A percentile compares a stretch with the other conserved stretches of the same genome.
Conservation (phyloP, 2,329 filamentous ascomycete genomes). For the Cytospora paraplurivora region DNA sequence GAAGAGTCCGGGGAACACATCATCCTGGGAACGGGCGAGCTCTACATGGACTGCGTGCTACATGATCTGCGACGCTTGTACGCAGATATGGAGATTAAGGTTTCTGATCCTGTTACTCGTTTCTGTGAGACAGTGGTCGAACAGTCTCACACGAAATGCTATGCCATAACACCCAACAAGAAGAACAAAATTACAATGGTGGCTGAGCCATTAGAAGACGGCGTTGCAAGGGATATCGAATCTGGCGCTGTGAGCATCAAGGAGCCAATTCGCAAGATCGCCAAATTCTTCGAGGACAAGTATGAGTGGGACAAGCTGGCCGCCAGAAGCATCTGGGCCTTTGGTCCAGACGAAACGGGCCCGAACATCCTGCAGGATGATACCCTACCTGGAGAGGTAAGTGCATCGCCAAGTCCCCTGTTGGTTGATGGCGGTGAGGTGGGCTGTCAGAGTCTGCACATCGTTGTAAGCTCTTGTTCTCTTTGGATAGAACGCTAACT, state of each 20-base stretch:
- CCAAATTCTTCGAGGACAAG: slow-evolving; percentile 95
- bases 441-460: slow-evolving; percentile 20
- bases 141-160: slow-evolving; percentile 96
- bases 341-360: slow-evolving; percentile 91
- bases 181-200: slow-evolving; percentile 99
- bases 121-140: slow-evolving; percentile 99
- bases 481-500: slow-evolving; percentile 24
- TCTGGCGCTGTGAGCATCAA: slow-evolving; percentile 86
- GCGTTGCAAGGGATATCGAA: slow-evolving; percentile 94
- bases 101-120: slow-evolving; percentile 94
- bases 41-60: slow-evolving; percentile 99
- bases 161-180: slow-evolving; percentile 96
- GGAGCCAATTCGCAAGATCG: slow-evolving; percentile 88
- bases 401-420: slow-evolving; percentile 35
- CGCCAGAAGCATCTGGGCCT: slow-evolving; percentile 95
- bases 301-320: slow-evolving; percentile 97
- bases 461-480: slow-evolving; percentile 1
- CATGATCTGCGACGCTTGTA: slow-evolving; percentile 93
- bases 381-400: slow-evolving; percentile 82
- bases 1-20: slow-evolving; percentile 98
- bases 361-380: slow-evolving; percentile 97
- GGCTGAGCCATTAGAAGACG: slow-evolving; percentile 91
- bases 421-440: not conserved
- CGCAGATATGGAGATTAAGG: slow-evolving; percentile 98
- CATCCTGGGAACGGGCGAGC: slow-evolving; percentile 88